These are phyloP conservation scores for Dactylellina parvicollis DNA, from an alignment of 2,329 filamentous ascomycete species.

Conservation along the genomic window DNA sequence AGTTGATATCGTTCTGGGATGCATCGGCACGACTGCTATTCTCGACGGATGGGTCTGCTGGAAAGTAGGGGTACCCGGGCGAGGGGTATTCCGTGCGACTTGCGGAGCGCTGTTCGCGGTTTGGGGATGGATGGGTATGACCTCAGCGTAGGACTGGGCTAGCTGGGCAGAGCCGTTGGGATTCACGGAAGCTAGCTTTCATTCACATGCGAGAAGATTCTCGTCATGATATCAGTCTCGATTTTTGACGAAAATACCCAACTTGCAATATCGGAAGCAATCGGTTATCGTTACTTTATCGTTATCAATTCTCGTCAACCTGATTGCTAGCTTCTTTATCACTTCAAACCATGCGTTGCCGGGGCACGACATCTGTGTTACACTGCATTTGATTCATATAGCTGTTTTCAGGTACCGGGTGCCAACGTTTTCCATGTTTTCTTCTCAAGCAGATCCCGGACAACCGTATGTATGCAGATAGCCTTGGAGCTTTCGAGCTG, in stretches of 20 bases:
- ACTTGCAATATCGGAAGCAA: neutral
- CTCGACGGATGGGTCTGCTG: slow-evolving; percentile 51
- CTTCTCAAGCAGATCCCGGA: neutral
- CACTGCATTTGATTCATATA: slow-evolving; percentile 9
- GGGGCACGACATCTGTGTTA: slow-evolving; percentile 24
- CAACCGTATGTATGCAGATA: slow-evolving; percentile 17
- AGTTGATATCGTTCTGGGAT: slow-evolving; percentile 40
- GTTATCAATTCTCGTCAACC: slow-evolving; percentile 19
- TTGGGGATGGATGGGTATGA: slow-evolving; percentile 45
- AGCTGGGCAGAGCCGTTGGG: neutral
- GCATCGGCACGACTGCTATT: slow-evolving; percentile 35
- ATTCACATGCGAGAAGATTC: neutral
- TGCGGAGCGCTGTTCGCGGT: slow-evolving; percentile 15
- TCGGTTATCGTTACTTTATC: neutral
- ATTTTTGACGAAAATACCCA: neutral
- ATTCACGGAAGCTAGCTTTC: neutral
- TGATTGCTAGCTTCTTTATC: slow-evolving; percentile 9
- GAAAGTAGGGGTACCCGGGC: slow-evolving; percentile 42
- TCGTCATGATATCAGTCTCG: too few species aligned
- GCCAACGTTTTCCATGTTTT: slow-evolving; percentile 12
- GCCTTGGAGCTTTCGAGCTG: slow-evolving; percentile 31
- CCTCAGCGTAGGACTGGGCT: slow-evolving; percentile 8
- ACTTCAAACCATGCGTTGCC: slow-evolving; percentile 25
- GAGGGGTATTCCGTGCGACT: slow-evolving; percentile 35
- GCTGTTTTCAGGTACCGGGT: slow-evolving; percentile 49